Evolutionary conservation across 805 yeast species (phyloP), one percentile per base, ranked within the genome.

Genomic region (Kurtzmaniella cleridarum): DNA sequence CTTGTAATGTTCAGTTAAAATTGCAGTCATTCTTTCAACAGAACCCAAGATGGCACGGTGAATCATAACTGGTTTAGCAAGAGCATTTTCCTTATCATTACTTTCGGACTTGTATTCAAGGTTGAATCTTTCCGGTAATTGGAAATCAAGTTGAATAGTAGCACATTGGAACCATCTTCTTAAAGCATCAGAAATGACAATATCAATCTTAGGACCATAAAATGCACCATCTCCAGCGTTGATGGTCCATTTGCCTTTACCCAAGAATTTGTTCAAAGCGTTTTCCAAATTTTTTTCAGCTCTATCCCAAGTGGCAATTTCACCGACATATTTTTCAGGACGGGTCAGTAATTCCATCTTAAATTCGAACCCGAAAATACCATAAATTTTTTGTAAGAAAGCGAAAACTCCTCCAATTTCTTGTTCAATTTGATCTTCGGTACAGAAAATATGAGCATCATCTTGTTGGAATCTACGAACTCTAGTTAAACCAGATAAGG

Each of bases 401-500:
- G 88, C 95, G 57, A 91, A 85, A 41, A 86, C 81, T 43, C 81
- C 82, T 38, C 78, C 76, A 49, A 91, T 88, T 71, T 91, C 98
- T 39, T 68, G 62, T 59, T 81, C 95, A 52, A 91, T 88, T 73
- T 91, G 98, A 46, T 84, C 95, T 51, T 77, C 81, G 40, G 88
- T 81, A 75, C 98, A 93, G 84, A 91, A 91, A 51, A 91, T 91
- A 64, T 91, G 98, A 35, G 96, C 97, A 69, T 91, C 98, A 66
- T 91, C 98, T 72, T 91, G 98, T 68, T 91, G 98, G 85, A 91
- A 91, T 68, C 98, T 81, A 71, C 98, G 85, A 34, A 93, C 98
- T 71, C 98, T 84, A 41, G 98, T 93, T 63, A 91, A 79, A 27
- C 74, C 74, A 31, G 96, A 80, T 50, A 91, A 74, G 10, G 98